phyloP scores from a whole-genome alignment of 345 rosid genomes.

The Corchorus capsularis region DNA sequence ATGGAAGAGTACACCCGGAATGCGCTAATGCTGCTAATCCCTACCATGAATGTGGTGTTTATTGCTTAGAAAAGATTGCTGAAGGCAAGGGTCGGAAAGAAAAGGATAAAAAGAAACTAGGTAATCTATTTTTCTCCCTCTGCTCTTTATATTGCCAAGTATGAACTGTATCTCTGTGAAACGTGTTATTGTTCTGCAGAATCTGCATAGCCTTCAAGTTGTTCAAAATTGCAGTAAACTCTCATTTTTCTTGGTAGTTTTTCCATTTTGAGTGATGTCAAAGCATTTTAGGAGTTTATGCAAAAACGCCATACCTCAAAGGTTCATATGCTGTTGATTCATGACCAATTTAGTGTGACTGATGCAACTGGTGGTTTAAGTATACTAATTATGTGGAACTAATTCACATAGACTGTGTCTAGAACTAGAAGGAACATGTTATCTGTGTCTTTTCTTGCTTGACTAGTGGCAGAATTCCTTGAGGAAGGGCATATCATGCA shows the following conservation, averaged over 20 bases:
- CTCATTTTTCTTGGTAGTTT: neutral
- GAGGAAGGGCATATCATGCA: neutral
- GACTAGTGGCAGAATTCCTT: neutral
- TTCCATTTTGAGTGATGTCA: neutral
- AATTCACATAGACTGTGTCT: neutral
- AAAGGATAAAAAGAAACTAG: slow-evolving; percentile 17
- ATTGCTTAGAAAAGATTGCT: slow-evolving; percentile 49
- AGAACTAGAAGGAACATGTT: neutral
- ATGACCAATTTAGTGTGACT: neutral
- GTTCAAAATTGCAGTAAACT: neutral
- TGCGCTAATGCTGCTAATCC: slow-evolving; percentile 65
- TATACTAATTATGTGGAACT: neutral
- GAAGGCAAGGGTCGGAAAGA: slow-evolving; percentile 6
- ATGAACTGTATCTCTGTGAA: neutral
- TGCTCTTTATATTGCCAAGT: neutral
- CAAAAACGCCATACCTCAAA: neutral
- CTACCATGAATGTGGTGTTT: slow-evolving; percentile 60
- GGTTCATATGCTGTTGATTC: neutral
- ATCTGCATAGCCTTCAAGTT: neutral
- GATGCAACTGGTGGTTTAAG: neutral
- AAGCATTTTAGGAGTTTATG: neutral
- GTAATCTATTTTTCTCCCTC: neutral
- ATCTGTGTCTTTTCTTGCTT: neutral
- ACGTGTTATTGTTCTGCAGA: neutral
- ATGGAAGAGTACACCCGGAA: slow-evolving; percentile 41